Conservation (phyloP, 768 basidiomycete genomes). For the Dioszegia aurantiaca region DNA sequence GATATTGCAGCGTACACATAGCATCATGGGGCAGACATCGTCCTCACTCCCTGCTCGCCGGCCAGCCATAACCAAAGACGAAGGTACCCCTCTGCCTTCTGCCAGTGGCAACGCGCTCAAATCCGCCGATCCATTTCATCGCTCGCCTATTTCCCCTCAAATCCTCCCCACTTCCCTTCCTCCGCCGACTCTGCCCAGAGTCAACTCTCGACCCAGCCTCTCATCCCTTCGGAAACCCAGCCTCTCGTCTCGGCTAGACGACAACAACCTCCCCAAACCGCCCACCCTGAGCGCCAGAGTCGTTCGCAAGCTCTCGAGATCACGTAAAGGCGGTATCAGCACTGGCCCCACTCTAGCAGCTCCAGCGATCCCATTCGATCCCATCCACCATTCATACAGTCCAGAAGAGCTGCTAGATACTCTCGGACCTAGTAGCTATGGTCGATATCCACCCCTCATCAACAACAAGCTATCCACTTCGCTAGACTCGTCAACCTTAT, state of each 20-base stretch:
- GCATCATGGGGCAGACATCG: no score
- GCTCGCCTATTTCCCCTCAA: conserved; percentile 4
- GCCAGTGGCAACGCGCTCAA: no score
- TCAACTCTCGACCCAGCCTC: background rate
- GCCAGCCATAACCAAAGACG: no score
- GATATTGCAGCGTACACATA: no score
- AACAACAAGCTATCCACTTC: background rate
- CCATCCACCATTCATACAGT: background rate
- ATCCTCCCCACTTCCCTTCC: background rate
- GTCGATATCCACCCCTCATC: background rate
- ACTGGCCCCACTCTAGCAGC: no score
- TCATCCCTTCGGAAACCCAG: background rate
- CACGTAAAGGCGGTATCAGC: background rate
- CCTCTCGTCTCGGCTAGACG: background rate
- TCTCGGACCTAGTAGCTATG: background rate
- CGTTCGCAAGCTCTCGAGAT: conserved; percentile 8
- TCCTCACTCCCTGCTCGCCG: no score
- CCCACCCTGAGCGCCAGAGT: background rate
- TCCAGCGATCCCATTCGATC: background rate
- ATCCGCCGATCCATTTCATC: conserved; percentile 7
- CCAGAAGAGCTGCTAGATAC: background rate
- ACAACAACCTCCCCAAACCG: background rate
- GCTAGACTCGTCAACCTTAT: conserved; percentile 5
- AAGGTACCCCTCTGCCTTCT: no score
- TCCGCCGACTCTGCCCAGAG: background rate